Evolutionary conservation across 2,329 filamentous ascomycete species (phyloP), one percentile per base, ranked within the genome.

Genomic region (Colletotrichum tamarilloi): DNA sequence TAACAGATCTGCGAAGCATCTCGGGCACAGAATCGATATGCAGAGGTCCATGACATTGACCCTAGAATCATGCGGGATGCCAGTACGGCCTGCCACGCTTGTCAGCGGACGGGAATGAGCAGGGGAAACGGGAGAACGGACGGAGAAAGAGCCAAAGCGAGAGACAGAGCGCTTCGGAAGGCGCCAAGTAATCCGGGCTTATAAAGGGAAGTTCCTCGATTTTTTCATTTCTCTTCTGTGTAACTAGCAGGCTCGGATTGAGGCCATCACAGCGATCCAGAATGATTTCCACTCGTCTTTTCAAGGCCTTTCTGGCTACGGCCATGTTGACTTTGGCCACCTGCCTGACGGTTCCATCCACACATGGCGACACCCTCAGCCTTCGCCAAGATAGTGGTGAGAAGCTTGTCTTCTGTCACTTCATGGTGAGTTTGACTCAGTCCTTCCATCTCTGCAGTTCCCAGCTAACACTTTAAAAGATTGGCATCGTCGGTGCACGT

Each of bases 61-160:
- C 19, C 19, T 49, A 8, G 19, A 52, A 38, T 12, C 67, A 87
- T 87, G 84, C 77, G 80, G 63, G 81, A 80, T 4, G 86, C 85
- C 35, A 86, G 85, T 75, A 77, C 78, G 16, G 81, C 82, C 16
- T 49, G 42, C 19, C 42, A 49, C 19, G 42, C 42, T 49, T 49
- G 42, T 49, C 42, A 49, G 42, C 42, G 42, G 42, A 49, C 19
- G 16, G 42, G 19, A 49, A 49, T 9, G 42, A 49, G 42, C 42
- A 49, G 42, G 42, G 19, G 7, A 19, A 22, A 49, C 42, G 42
- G 42, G 42, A 49, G 42, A 49, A 49, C 42, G 9, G 42, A 49
- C 42, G 42, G 5, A 62, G 53, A 22, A 49, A 49, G 19, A 49
- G 42, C 42, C 42, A 49, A 49, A 49, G 42, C 42, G 42, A 49